Evolutionary conservation across 139 green algal genomes (phyloP), one percentile per base, ranked within the genome.

Genomic region (Chlorella sp.): DNA sequence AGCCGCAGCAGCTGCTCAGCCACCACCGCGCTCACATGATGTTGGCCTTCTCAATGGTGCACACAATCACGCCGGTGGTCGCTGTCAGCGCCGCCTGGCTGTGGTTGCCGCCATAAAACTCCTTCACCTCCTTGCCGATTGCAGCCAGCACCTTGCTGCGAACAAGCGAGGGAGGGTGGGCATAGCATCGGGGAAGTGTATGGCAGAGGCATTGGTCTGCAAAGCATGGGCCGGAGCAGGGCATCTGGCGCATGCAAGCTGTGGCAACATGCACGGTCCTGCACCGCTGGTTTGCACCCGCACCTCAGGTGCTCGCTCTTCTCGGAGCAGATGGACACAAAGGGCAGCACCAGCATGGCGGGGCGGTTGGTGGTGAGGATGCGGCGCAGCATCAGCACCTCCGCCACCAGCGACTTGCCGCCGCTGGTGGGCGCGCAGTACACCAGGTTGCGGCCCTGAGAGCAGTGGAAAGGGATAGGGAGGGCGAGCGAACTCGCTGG

Each of bases 41-140:
- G 69, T 98, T 97, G 44, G 95, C 95, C 88, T 97, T 97, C 89
- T 98, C 95, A 13, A 97, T 95, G 25, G 95, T 98, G 88, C 91
- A 96, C 68, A 98, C 93, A 56, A 88, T 91, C 41, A 97, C 89
- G 74, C 95, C 93, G 1, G 82, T 86, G 28, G 36, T 64, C 9
- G 36, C 17, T 26, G 64, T 44, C 32, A 86, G 74, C 0, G 72
- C 88, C 60, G 69, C 74, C 2, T 67, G 72, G 9, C 28, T 82
- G 75, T 68, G 62, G 30, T 34, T 57, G n/a, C 57, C 60, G 41
- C 87, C 87, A 38, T 80, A 92, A 60, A 87, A 76, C 30, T 89
- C 82, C 63, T 67, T 60, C 3, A 76, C 90, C 81, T 60, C 86
- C 86, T 69, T 69, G 38, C 13, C 87, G 85, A 68, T 64, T 30